Percentiles rank a stretch among this genome's conserved stretches.
Conservation (phyloP, 176 grass and related monocot species). For the Dendrocalamus sinicus region DNA sequence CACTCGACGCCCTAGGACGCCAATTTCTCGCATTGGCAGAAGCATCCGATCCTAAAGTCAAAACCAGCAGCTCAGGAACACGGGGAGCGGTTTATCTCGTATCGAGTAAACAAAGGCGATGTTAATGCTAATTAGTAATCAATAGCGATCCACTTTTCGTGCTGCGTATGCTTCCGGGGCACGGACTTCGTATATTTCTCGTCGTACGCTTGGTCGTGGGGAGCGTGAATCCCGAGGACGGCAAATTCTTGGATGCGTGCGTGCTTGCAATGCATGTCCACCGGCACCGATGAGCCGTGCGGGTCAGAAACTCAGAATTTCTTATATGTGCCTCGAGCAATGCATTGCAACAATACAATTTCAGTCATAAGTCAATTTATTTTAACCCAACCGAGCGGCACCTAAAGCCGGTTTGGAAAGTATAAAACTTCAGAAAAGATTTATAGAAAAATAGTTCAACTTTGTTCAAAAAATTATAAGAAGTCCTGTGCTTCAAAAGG, state of each 20-base stretch:
- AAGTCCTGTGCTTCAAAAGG: no score
- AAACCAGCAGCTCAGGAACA: slow-evolving; percentile 45
- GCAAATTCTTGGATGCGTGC: slow-evolving; percentile 26
- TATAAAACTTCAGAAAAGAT: no score
- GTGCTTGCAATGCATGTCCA: not conserved
- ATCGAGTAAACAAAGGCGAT: slow-evolving; percentile 49
- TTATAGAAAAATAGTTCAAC: no score
- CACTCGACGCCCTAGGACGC: not conserved
- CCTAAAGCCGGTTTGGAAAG: no score
- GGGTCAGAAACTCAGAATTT: not conserved
- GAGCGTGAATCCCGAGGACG: slow-evolving; percentile 40
- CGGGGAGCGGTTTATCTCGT: slow-evolving; percentile 5
- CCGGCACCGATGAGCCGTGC: not conserved
- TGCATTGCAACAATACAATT: not conserved
- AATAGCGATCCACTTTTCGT: slow-evolving; percentile 61
- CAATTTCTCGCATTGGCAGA: not conserved
- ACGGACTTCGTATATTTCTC: slow-evolving; percentile 6
- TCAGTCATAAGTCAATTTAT: no score
- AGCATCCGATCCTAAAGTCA: slow-evolving; percentile 46
- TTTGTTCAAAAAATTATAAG: no score
- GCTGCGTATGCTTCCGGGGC: slow-evolving; percentile 42
- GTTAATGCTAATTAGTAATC: slow-evolving; percentile 46
- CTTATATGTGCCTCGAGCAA: not conserved
- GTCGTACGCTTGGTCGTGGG: slow-evolving; percentile 39
- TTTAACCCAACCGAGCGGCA: no score